These are phyloP conservation scores for Penicillium sclerotigenum DNA, from an alignment of 2,329 filamentous ascomycete species.

Conservation along the genomic window DNA sequence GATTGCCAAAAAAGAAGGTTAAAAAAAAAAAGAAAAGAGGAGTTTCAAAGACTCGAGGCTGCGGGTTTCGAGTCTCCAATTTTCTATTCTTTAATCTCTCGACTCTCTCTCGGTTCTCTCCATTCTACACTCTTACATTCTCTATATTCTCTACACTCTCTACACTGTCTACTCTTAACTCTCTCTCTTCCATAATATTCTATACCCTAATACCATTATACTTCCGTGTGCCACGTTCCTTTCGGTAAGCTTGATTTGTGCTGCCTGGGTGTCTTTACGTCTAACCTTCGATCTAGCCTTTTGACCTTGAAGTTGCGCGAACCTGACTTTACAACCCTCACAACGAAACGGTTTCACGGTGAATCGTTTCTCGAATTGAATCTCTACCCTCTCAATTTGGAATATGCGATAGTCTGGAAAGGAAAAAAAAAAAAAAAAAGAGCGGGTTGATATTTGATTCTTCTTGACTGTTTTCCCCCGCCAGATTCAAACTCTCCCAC, in stretches of 20 bases:
- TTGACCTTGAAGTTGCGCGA: not conserved
- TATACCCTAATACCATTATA: not conserved
- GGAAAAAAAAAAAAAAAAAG: not conserved
- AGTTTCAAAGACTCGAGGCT: slow-evolving; percentile 10
- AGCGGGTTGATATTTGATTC: not conserved
- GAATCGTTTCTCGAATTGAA: not conserved
- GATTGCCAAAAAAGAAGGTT: slow-evolving; percentile 2
- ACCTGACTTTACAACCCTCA: not conserved
- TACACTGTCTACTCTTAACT: slow-evolving; percentile 1
- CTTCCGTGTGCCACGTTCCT: not conserved
- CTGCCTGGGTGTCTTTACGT: not conserved
- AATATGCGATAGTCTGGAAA: slow-evolving; percentile 27
- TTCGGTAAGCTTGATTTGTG: not conserved
- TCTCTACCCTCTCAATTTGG: slow-evolving; percentile 1
- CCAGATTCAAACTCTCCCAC: not conserved
- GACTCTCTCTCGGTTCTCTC: not conserved
- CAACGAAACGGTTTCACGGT: not conserved
- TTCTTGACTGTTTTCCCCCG: not conserved
- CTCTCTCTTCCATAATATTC: not conserved
- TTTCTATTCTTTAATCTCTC: slow-evolving; percentile 5
- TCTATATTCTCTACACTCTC: not conserved
- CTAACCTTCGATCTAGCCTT: not conserved
- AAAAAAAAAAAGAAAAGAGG: not conserved
- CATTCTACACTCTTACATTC: not conserved
- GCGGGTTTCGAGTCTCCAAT: slow-evolving; percentile 4